Evolutionary conservation across 345 rosid genomes (phyloP).

Genomic region (Eucalyptus leucophloia): DNA sequence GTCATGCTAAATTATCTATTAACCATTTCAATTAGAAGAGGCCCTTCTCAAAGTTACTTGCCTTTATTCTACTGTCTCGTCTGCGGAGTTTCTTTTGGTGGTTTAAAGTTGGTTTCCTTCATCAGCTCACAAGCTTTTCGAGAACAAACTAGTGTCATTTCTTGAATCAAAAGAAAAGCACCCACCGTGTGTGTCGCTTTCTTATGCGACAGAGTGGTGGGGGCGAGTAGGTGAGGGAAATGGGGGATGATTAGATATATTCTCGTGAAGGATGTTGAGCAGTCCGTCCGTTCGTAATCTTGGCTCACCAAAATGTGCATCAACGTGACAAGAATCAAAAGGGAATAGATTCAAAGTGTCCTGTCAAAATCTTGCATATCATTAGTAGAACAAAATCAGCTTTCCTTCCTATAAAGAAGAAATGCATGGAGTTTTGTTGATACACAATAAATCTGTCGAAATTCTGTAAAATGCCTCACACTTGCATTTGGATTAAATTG

Average conservation of each 20-base stretch:
- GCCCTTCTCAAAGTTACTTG: not conserved
- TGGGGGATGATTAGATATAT: not conserved
- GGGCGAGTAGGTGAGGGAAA: not conserved
- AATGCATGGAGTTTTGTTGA: not conserved
- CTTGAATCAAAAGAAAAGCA: not conserved
- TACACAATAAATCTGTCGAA: not conserved
- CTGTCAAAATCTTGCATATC: not conserved
- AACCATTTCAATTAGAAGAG: not conserved
- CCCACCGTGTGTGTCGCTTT: not conserved
- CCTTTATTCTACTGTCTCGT: not conserved
- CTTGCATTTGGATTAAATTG: not conserved
- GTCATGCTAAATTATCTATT: not conserved
- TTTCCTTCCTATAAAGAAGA: not conserved
- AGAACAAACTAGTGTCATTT: not conserved
- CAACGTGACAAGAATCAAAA: not conserved
- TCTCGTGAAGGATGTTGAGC: not conserved
- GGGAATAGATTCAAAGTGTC: constrained; percentile 19
- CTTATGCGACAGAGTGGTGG: not conserved
- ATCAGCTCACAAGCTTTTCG: not conserved
- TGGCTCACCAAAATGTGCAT: not conserved
- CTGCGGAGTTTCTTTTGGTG: not conserved
- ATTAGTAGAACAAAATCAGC: not conserved
- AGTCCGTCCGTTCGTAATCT: not conserved
- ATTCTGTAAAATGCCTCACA: not conserved
- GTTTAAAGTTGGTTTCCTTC: not conserved